Base-by-base conservation (phyloP, 2,329 filamentous ascomycete genomes). In the Pseudopithomyces chartarum region DNA sequence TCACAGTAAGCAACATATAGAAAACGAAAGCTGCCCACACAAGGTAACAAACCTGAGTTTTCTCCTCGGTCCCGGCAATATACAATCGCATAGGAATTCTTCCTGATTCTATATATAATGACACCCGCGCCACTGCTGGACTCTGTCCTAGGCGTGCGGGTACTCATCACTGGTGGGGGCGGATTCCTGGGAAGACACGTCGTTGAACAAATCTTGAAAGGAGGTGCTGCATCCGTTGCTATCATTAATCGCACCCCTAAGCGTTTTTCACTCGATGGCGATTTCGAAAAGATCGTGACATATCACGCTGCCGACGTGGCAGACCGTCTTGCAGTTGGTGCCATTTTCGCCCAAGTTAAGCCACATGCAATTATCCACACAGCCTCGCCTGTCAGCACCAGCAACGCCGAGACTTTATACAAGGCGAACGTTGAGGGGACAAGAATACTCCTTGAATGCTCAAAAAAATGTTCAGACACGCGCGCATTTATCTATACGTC, bases 101-200 rank as follows among this genome's bases (percentile, higher is more conserved):
- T n/a, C n/a, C n/a, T n/a, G n/a, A n/a, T n/a, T n/a, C n/a, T n/a
- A n/a, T n/a, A n/a, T n/a, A n/a, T n/a, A n/a, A n/a, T n/a, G n/a
- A n/a, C n/a, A n/a, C n/a, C n/a, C n/a, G n/a, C n/a, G n/a, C n/a
- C n/a, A n/a, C n/a, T n/a, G n/a, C n/a, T n/a, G n/a, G n/a, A n/a
- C n/a, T n/a, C n/a, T n/a, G n/a, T n/a, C n/a, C n/a, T n/a, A n/a
- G n/a, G n/a, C n/a, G n/a, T n/a, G n/a, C n/a, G n/a, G n/a, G 74
- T 78, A 46, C 69, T 81, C 7, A 73, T 81, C 23, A 76, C 77
- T 6, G 79, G 79, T 48, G 79, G 79, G 40, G 73, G 74, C 45
- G 79, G 80, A 17, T 81, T 81, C 62, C 68, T 82, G 6, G 80
- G 80, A n/a, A 63, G 73, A 45, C 76, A 80, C 60, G 78, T 82